Conservation (phyloP, 108 stramenopile genomes). For the Tribonema minus region DNA sequence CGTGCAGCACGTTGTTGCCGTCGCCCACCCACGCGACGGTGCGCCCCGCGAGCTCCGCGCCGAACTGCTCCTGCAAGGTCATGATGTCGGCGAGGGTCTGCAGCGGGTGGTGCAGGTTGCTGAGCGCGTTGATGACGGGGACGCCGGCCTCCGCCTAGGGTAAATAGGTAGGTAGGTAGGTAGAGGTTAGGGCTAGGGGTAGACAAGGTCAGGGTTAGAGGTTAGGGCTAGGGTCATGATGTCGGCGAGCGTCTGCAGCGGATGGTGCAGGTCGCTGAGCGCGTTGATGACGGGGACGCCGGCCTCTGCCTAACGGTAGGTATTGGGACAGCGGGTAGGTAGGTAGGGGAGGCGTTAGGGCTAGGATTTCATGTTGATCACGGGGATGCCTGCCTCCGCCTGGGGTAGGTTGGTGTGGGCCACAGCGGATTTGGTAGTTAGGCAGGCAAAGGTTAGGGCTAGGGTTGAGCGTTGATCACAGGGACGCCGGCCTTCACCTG, state of each 20-base stretch:
- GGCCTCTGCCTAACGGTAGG: slow-evolving; percentile 65
- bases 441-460: too few species aligned
- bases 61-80: slow-evolving; percentile 75
- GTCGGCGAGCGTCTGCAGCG: slow-evolving; percentile 94
- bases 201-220: too few species aligned
- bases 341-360: slow-evolving; percentile 92
- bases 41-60: slow-evolving; percentile 50
- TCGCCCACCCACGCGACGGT: slow-evolving; percentile 97
- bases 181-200: too few species aligned
- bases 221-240: slow-evolving; percentile 89
- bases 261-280: slow-evolving; percentile 88
- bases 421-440: too few species aligned
- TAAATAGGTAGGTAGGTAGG: too few species aligned
- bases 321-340: too few species aligned
- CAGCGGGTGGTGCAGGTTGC: slow-evolving; percentile 90
- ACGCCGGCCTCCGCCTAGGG: slow-evolving; percentile 74
- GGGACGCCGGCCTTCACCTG: too few species aligned
- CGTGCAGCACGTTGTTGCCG: slow-evolving; percentile 95
- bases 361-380: slow-evolving; percentile 92
- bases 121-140: slow-evolving; percentile 92
- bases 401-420: too few species aligned
- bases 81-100: slow-evolving; percentile 93
- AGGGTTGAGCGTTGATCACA: too few species aligned
- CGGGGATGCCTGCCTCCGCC: slow-evolving; percentile 75
- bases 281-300: slow-evolving; percentile 93